Evolutionary conservation across 1,139 yeast species (phyloP).

Genomic region (Hemisphaericaspora xylanilytica): DNA sequence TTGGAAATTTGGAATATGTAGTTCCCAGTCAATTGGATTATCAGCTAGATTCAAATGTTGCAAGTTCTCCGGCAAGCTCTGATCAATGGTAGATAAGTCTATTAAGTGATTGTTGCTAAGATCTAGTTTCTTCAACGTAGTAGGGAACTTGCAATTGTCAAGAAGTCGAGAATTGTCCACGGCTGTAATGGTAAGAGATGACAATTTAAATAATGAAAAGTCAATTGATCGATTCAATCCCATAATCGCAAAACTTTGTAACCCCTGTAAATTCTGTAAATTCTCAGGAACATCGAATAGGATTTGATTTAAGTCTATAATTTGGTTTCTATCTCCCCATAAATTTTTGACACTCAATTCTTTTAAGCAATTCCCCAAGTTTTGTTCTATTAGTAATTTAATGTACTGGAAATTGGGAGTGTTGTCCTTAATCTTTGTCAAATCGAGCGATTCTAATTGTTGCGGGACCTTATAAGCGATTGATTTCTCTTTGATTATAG

Average conservation of each 20-base stretch:
- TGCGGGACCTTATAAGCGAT: constrained; percentile 14
- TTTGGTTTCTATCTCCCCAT: constrained; percentile 3
- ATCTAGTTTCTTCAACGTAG: constrained; percentile 14
- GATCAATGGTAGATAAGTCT: constrained; percentile 8
- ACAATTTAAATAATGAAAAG: constrained; percentile 5
- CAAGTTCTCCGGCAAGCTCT: constrained; percentile 11
- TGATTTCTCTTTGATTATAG: constrained; percentile 13
- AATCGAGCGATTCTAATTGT: constrained; percentile 10
- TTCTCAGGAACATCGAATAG: constrained; percentile 4
- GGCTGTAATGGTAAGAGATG: constrained; percentile 4
- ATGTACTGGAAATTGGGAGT: constrained; percentile 13
- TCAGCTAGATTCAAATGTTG: constrained; percentile 18
- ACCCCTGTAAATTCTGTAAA: constrained; percentile 2
- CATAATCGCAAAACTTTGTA: constrained; percentile 3
- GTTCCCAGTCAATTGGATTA: constrained; percentile 26
- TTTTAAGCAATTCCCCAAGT: constrained; percentile 5
- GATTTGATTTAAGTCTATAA: constrained; percentile 3
- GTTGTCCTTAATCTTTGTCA: constrained; percentile 17
- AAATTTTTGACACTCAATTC: constrained; percentile 5
- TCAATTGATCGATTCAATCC: constrained; percentile 4
- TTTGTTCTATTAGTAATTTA: constrained; percentile 12
- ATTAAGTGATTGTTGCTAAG: constrained; percentile 17
- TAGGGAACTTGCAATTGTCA: constrained; percentile 10
- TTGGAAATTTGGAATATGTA: constrained; percentile 8
- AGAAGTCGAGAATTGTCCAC: constrained; percentile 2